phyloP scores from a whole-genome alignment of 805 yeast genomes.

The Saccharomycopsis fermentans region DNA sequence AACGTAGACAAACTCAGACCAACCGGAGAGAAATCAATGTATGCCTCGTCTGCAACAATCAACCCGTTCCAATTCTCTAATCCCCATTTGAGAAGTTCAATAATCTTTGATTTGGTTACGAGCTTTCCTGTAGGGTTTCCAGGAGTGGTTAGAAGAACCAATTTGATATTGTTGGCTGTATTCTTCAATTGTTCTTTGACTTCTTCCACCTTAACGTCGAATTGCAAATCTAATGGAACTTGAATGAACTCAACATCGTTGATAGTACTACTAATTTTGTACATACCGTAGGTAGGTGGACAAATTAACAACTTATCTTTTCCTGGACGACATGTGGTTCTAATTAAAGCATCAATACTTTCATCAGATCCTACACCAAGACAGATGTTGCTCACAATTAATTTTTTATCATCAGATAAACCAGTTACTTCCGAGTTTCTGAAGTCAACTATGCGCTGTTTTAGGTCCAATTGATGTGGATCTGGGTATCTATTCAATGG shows the following conservation, averaged over 20 bases:
- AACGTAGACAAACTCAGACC: slow-evolving; percentile 67
- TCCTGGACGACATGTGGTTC: slow-evolving; percentile 79
- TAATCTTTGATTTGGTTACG: slow-evolving; percentile 40
- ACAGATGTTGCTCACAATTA: slow-evolving; percentile 64
- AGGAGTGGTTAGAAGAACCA: slow-evolving; percentile 84
- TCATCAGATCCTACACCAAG: slow-evolving; percentile 98
- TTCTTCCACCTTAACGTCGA: slow-evolving; percentile 49
- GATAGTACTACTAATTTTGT: slow-evolving; percentile 78
- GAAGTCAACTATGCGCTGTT: slow-evolving; percentile 57
- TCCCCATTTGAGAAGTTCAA: slow-evolving; percentile 33
- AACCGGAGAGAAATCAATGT: slow-evolving; percentile 68
- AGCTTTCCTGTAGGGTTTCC: slow-evolving; percentile 90
- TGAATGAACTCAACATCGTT: slow-evolving; percentile 74
- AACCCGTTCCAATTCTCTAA: slow-evolving; percentile 55
- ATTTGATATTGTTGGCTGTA: slow-evolving; percentile 52
- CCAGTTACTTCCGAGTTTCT: slow-evolving; percentile 44
- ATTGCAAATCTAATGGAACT: slow-evolving; percentile 63
- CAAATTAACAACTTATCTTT: slow-evolving; percentile 72
- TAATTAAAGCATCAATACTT: slow-evolving; percentile 76
- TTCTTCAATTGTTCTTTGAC: slow-evolving; percentile 40
- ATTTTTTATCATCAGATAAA: slow-evolving; percentile 19
- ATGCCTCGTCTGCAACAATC: slow-evolving; percentile 89
- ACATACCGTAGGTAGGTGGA: slow-evolving; percentile 98
- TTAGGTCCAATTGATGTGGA: slow-evolving; percentile 80
- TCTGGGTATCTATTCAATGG: slow-evolving; percentile 91